Evolutionary conservation across 169 alveolate species (phyloP), one percentile per base, ranked within the genome.

Genomic region (Plasmodium gaboni): DNA sequence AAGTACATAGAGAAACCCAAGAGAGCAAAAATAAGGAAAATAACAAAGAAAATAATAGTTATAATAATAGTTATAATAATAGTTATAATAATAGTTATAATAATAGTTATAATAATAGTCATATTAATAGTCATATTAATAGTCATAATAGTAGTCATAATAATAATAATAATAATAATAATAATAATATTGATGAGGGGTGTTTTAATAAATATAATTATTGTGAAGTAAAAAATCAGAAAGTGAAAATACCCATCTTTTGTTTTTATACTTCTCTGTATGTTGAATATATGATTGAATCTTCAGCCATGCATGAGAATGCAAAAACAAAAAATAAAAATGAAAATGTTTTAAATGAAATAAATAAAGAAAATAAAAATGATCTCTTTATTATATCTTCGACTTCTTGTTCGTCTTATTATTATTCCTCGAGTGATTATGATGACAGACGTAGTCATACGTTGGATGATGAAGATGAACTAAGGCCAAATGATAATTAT

Each of bases 351-450:
- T 12, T 48, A 13, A 74, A 60, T 64, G 70, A 74, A 46, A 50
- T 74, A 51, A 74, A 74, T 44, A 69, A 51, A 13, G 89, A 78
- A 86, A 59, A 60, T 10, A 76, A 86, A 24, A 74, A 86, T 28
- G 72, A 86, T 59, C 17, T 86, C 19, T 86, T 71, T 71, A 76
- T 86, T 13, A 86, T 86, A 86, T 86, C 92, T 8, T 86, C 92
- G 1, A 71, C 92, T 3, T 86, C 92, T 8, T 86, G 83, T 5
- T 86, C 92, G 7, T 69, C 92, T 12, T 83, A 83, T 26, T 83
- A 72, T 50, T 83, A 68, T 46, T 83, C 91, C 10, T 86, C 92
- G 9, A 71, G 92, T 28, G 92, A 74, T 10, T 32, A 64, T 10
- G 89, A 65, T 24, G 42, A 78, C 80, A 13, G 53, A 17, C 55